Conservation (phyloP, 805 yeast species). For the Kuraishia cidri region DNA sequence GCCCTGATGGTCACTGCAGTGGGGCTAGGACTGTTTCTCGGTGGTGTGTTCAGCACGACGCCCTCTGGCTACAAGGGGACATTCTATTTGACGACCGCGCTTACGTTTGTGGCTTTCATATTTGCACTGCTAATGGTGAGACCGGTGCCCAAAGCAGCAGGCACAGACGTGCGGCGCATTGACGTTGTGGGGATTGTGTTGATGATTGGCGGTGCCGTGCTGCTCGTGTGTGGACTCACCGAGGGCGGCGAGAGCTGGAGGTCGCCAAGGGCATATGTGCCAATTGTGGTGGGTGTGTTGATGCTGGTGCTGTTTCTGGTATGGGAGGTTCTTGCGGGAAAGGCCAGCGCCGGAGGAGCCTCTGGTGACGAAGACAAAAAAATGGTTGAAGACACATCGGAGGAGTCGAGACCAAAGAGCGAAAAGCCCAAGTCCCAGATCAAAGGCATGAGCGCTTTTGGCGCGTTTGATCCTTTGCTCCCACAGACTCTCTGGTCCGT, state of each 20-base stretch:
- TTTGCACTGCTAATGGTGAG: constrained; percentile 18
- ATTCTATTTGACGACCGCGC: constrained; percentile 27
- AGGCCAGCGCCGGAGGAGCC: no score
- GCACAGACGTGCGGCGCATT: constrained; percentile 13
- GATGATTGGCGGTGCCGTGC: constrained; percentile 21
- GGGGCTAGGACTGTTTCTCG: constrained; percentile 30
- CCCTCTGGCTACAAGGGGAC: constrained; percentile 28
- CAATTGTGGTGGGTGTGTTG: constrained; percentile 21
- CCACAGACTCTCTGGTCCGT: constrained; percentile 18
- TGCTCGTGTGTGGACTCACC: constrained; percentile 26
- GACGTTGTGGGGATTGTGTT: constrained; percentile 21
- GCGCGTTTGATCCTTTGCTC: constrained; percentile 14
- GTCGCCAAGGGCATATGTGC: constrained; percentile 22
- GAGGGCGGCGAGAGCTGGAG: constrained; percentile 29
- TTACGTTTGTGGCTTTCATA: constrained; percentile 10
- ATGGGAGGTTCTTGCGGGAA: no score
- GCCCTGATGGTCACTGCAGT: constrained; percentile 18
- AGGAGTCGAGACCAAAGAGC: no score
- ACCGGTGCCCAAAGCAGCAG: constrained; percentile 15
- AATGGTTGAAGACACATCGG: no score
- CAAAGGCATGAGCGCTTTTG: no score
- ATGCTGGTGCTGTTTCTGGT: constrained; percentile 10
- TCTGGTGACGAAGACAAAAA: no score
- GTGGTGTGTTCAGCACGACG: constrained; percentile 32
- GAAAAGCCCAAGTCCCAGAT: no score